These are phyloP conservation scores for Paracoccidioides lutzii DNA, from an alignment of 2,329 filamentous ascomycete species.

Conservation along the genomic window DNA sequence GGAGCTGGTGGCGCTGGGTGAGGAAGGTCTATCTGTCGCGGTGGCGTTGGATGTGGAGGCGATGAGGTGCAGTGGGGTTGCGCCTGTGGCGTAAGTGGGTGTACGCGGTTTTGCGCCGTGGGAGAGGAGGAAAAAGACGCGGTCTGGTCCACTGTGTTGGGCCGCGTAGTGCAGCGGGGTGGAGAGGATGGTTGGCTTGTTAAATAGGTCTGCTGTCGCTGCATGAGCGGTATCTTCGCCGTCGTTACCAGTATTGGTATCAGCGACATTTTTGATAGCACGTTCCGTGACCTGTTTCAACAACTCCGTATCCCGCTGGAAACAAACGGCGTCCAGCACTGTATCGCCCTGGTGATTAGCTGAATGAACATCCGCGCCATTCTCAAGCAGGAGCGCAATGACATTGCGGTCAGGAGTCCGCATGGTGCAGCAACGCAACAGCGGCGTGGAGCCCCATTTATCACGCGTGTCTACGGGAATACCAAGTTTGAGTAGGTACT, in stretches of 20 bases:
- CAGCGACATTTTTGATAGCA: not conserved
- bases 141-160: not conserved
- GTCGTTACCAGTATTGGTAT: not conserved
- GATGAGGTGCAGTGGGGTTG: not conserved
- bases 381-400: not conserved
- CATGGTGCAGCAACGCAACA: constrained; percentile 1
- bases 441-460: not conserved
- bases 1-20: not conserved
- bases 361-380: not conserved
- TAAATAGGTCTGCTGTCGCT: not conserved
- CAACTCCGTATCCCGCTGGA: not conserved
- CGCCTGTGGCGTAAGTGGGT: not conserved
- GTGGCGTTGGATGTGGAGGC: not conserved
- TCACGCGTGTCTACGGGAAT: not conserved
- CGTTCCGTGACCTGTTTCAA: not conserved
- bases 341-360: not conserved
- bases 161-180: constrained; percentile 1
- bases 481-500: not conserved
- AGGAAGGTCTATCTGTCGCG: not conserved
- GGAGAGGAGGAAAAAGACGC: not conserved
- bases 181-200: constrained; percentile 1
- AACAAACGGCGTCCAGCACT: not conserved
- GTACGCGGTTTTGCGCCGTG: not conserved
- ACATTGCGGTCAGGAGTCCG: not conserved
- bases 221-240: not conserved